These are phyloP conservation scores for Rubroshorea leprosula DNA, from an alignment of 345 rosid species.

Conservation along the genomic window DNA sequence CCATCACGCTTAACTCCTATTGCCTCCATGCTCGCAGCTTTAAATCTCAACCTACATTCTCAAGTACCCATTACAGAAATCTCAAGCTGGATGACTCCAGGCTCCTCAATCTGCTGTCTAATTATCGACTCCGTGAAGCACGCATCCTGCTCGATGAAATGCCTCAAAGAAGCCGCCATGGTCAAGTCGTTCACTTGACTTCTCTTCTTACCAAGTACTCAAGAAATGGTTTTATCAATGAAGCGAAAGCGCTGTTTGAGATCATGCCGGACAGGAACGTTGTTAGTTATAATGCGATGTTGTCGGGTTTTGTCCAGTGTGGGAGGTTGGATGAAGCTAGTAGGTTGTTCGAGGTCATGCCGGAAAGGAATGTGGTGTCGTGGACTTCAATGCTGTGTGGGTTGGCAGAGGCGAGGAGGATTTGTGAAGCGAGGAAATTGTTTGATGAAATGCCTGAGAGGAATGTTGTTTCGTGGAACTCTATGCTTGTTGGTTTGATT, in stretches of 20 bases:
- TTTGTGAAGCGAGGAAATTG: conserved; percentile 5
- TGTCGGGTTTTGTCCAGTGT: conserved; percentile 12
- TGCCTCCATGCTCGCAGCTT: conserved; percentile 1
- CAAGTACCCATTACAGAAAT: neutral
- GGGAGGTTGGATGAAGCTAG: conserved; percentile 16
- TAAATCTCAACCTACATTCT: neutral
- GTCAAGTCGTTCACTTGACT: conserved; percentile 11
- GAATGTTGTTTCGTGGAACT: conserved; percentile 56
- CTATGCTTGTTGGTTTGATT: conserved; percentile 38
- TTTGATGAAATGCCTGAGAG: conserved; percentile 50
- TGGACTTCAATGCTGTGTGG: conserved; percentile 69
- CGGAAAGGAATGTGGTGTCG: conserved; percentile 40
- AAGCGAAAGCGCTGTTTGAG: conserved; percentile 15
- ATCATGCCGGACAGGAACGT: conserved; percentile 19
- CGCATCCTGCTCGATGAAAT: conserved; percentile 11
- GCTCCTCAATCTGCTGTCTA: neutral
- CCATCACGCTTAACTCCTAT: neutral
- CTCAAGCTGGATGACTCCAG: conserved; percentile 11
- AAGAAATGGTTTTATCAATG: conserved; percentile 12
- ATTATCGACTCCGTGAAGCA: conserved; percentile 9
- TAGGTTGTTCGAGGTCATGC: conserved; percentile 28
- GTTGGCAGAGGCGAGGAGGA: neutral
- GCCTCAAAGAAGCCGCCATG: conserved; percentile 10
- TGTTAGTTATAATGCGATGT: conserved; percentile 12
- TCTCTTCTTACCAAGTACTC: conserved; percentile 9